These are phyloP conservation scores for Acidiella bohemica DNA, from an alignment of 495 filamentous ascomycete genomes.

Conservation along the genomic window DNA sequence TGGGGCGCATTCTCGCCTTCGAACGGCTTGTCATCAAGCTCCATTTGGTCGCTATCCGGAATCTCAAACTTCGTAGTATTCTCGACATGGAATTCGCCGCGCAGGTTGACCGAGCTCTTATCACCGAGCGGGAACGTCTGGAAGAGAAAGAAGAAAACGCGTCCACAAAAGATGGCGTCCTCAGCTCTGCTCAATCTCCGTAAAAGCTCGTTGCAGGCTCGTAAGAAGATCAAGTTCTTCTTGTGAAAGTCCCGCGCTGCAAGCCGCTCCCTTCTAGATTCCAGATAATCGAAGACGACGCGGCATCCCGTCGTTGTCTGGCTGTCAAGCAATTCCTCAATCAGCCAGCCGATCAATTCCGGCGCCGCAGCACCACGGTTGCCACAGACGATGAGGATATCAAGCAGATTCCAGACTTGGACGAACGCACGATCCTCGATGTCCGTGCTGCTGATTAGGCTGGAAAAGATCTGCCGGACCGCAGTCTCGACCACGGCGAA, in stretches of 20 bases:
- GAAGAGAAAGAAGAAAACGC: slow-evolving; percentile 95
- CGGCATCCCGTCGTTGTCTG: slow-evolving; percentile 86
- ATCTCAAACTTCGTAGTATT: slow-evolving; percentile 82
- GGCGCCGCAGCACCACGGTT: slow-evolving; percentile 80
- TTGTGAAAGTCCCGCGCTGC: slow-evolving; percentile 73
- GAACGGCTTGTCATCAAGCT: slow-evolving; percentile 30
- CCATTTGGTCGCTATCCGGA: slow-evolving; percentile 40
- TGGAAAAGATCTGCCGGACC: slow-evolving; percentile 63
- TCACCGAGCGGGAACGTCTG: slow-evolving; percentile 93
- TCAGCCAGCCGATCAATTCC: slow-evolving; percentile 70
- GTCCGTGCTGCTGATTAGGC: slow-evolving; percentile 21
- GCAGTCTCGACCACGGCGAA: slow-evolving; percentile 60
- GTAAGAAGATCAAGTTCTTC: slow-evolving; percentile 74
- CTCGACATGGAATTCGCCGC: slow-evolving; percentile 90
- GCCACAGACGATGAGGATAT: slow-evolving; percentile 74
- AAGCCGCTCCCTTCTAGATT: slow-evolving; percentile 77
- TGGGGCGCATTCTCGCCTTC: slow-evolving; percentile 11
- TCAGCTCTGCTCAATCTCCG: slow-evolving; percentile 82
- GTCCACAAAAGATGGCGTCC: slow-evolving; percentile 91
- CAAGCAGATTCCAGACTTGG: slow-evolving; percentile 81
- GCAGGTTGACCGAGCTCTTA: slow-evolving; percentile 89
- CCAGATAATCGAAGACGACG: slow-evolving; percentile 82
- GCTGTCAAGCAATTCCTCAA: slow-evolving; percentile 91
- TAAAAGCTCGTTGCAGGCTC: slow-evolving; percentile 89
- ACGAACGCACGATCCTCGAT: slow-evolving; percentile 66